These are phyloP conservation scores for Penicillium sp. DNA, from an alignment of 2,329 filamentous ascomycete genomes.

Conservation along the genomic window DNA sequence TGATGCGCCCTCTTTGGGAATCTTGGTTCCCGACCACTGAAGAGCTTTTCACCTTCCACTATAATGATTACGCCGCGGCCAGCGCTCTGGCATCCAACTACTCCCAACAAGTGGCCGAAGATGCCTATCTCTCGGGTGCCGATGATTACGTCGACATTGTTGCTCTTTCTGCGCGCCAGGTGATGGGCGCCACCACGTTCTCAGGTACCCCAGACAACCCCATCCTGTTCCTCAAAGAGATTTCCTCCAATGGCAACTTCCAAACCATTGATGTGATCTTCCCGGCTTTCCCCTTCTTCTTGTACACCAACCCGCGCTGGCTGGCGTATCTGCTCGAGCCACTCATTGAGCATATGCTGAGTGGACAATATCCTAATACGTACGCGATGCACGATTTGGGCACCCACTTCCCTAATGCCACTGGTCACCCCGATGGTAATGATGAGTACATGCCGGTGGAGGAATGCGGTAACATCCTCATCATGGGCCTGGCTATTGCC, in stretches of 20 bases:
- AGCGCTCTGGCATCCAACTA: slow-evolving; percentile 67
- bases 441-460: slow-evolving; percentile 60
- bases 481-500: slow-evolving; percentile 74
- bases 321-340: slow-evolving; percentile 76
- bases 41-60: slow-evolving; percentile 71
- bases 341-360: slow-evolving; percentile 75
- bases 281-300: slow-evolving; percentile 79
- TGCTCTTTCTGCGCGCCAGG: slow-evolving; percentile 73
- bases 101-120: slow-evolving; percentile 65
- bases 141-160: slow-evolving; percentile 75
- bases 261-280: slow-evolving; percentile 88
- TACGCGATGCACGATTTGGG: slow-evolving; percentile 56
- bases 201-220: slow-evolving; percentile 68
- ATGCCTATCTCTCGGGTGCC: slow-evolving; percentile 72
- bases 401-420: slow-evolving; percentile 54
- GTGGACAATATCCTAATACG: slow-evolving; percentile 75
- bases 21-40: slow-evolving; percentile 66
- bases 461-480: slow-evolving; percentile 70
- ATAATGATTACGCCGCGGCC: slow-evolving; percentile 67
- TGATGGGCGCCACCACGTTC: slow-evolving; percentile 74
- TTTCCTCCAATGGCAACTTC: slow-evolving; percentile 79
- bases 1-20: slow-evolving; percentile 77
- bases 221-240: slow-evolving; percentile 79
- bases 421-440: slow-evolving; percentile 52
- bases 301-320: slow-evolving; percentile 81